Base-by-base conservation (phyloP, 2,329 filamentous ascomycete species). In the Cladosporium colombiae region DNA sequence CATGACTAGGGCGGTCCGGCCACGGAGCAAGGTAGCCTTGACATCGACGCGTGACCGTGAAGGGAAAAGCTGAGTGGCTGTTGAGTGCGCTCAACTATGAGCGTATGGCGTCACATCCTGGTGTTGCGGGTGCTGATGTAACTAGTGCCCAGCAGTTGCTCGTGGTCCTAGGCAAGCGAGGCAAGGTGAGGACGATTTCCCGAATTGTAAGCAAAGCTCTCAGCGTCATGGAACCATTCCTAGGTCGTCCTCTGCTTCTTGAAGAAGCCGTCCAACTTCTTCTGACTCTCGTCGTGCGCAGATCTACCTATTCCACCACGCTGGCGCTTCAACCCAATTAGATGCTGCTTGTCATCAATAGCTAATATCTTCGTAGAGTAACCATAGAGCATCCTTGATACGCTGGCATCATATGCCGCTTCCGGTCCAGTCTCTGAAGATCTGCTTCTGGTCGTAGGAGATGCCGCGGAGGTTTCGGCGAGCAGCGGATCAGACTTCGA, bases 301-400 rank as follows among this genome's bases (percentile, higher is more conserved):
- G 90, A 84, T 71, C 90, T 95, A 64, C 92, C 92, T 65, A 97
- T 90, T 3, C 93, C 93, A 33, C 92, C 91, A 27, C 89, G 83
- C 10, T 92, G 94, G 77, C 92, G 90, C 76, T 89, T 93, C 66
- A 97, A 80, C 31, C 88, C 87, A 53, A 81, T 78, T 2, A 97
- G 84, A 77, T 97, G 93, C 4, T 86, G 84, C 67, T 86, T 84
- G 68, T 85, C 86, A 74, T 97, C 94, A 68, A 92, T 83, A 5
- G 81, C 81, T 55, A 85, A 76, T 31, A 96, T 82, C 8, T 81
- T 76, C 21, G 83, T 81, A 16, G 75, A 79, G 80, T 81, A 84
- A n/a, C 77, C 77, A 21, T 68, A 37, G 8, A 78, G 66, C 3
- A 75, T 62, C 14, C 25, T 52, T 21, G 35, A 18, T 7, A 11